Percentiles rank a stretch among this genome's conserved stretches.
phyloP scores from a whole-genome alignment of 257 asterid genomes.

The Schizonepeta tenuifolia region DNA sequence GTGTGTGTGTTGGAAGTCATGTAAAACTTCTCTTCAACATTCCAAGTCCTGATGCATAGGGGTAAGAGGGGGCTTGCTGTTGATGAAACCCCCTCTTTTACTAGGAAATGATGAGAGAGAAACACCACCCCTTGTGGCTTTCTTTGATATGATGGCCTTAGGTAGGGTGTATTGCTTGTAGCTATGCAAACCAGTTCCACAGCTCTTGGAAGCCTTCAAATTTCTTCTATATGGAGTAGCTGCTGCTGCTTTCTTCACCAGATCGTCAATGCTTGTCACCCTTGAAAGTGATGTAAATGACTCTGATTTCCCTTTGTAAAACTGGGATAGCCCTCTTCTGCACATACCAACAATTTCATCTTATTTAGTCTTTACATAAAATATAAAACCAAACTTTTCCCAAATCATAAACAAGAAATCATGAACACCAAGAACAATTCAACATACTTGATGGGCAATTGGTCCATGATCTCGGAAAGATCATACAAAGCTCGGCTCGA shows the following conservation, averaged over 20 bases:
- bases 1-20: not conserved
- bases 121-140: constrained; percentile 37
- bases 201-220: constrained; percentile 56
- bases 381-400: not conserved
- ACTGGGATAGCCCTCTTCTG: constrained; percentile 89
- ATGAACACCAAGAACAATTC: not conserved
- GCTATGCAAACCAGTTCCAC: constrained; percentile 50
- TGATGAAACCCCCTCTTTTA: constrained; percentile 39
- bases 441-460: constrained; percentile 87
- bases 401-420: not conserved
- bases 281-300: constrained; percentile 71
- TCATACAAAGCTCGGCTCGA: constrained; percentile 43
- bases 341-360: constrained; percentile 17
- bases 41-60: constrained; percentile 40
- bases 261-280: constrained; percentile 71
- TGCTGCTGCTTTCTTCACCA: constrained; percentile 53
- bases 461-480: constrained; percentile 72
- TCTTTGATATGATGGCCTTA: constrained; percentile 61
- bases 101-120: constrained; percentile 43
- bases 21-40: constrained; percentile 22
- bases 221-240: constrained; percentile 42
- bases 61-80: constrained; percentile 43
- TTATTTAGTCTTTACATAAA: not conserved
- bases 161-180: constrained; percentile 64
- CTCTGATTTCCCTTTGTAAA: constrained; percentile 78